Evolutionary conservation across 2,329 filamentous ascomycete species (phyloP).

Genomic region (Exophiala calicioides): DNA sequence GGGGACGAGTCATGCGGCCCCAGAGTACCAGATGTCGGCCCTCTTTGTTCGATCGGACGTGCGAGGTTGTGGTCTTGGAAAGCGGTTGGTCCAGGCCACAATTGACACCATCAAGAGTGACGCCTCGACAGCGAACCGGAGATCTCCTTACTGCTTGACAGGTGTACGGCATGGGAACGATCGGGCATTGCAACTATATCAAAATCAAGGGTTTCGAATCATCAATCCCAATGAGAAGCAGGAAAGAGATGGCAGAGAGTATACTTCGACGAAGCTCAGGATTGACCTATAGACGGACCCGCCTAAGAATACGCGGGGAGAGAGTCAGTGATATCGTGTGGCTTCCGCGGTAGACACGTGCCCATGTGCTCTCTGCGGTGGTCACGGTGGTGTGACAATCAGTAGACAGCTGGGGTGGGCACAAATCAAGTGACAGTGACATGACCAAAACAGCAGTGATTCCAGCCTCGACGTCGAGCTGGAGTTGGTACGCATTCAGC

Average conservation of each 20-base stretch:
- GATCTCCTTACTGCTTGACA: constrained; percentile 7
- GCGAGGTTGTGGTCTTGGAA: constrained; percentile 23
- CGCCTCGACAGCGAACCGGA: not conserved
- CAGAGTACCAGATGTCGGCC: constrained; percentile 20
- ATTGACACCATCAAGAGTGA: constrained; percentile 15
- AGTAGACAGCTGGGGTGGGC: too few relatives aligned
- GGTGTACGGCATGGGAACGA: constrained; percentile 24
- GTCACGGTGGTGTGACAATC: too few relatives aligned
- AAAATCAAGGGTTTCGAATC: constrained; percentile 23
- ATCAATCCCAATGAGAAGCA: constrained; percentile 12
- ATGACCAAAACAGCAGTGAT: too few relatives aligned
- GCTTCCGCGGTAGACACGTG: too few relatives aligned
- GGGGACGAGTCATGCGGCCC: not conserved
- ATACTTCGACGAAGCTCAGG: constrained; percentile 11
- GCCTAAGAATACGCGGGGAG: too few relatives aligned
- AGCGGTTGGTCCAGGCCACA: constrained; percentile 19
- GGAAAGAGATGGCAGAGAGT: constrained; percentile 22
- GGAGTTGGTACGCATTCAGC: too few relatives aligned
- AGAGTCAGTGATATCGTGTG: too few relatives aligned
- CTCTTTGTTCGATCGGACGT: constrained; percentile 18
- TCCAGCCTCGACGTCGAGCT: too few relatives aligned
- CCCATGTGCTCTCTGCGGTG: too few relatives aligned
- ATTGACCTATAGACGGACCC: constrained; percentile 19
- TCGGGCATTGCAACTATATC: constrained; percentile 22
- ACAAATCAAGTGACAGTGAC: too few relatives aligned